Evolutionary conservation across 1,284 basidiomycete genomes (phyloP).

Genomic region (Mrakiaceae sp.): DNA sequence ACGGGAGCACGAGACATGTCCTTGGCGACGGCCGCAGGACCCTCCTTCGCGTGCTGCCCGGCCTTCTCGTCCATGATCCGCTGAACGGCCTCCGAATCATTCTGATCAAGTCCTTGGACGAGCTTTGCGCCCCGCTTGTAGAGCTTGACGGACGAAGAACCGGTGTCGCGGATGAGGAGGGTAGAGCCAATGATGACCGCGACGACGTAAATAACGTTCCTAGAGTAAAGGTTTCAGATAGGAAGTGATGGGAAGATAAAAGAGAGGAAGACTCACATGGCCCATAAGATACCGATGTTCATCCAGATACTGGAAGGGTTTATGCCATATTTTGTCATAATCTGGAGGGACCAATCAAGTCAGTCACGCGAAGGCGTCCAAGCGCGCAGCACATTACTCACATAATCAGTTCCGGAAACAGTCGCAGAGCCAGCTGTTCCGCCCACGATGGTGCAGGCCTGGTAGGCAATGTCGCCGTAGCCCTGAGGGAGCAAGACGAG

Average conservation of each 20-base stretch:
- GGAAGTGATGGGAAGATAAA: conserved; percentile 31
- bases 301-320: conserved; percentile 33
- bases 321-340: background rate
- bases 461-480: background rate
- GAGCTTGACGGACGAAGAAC: conserved; percentile 29
- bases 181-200: conserved; percentile 3
- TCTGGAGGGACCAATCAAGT: background rate
- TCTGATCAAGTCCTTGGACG: too few species aligned
- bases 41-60: conserved; percentile 20
- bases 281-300: conserved; percentile 38
- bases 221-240: conserved; percentile 38
- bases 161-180: conserved; percentile 14
- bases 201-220: background rate
- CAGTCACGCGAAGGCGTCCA: too few species aligned
- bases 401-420: background rate
- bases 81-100: too few species aligned
- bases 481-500: background rate
- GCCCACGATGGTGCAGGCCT: conserved; percentile 21
- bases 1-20: conserved; percentile 17
- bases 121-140: background rate
- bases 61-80: conserved; percentile 11
- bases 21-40: background rate
- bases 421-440: background rate
- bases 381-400: background rate
- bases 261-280: conserved; percentile 37